Evolutionary conservation across 352 stramenopile species (phyloP).

Genomic region (Globisporangium spinosum): DNA sequence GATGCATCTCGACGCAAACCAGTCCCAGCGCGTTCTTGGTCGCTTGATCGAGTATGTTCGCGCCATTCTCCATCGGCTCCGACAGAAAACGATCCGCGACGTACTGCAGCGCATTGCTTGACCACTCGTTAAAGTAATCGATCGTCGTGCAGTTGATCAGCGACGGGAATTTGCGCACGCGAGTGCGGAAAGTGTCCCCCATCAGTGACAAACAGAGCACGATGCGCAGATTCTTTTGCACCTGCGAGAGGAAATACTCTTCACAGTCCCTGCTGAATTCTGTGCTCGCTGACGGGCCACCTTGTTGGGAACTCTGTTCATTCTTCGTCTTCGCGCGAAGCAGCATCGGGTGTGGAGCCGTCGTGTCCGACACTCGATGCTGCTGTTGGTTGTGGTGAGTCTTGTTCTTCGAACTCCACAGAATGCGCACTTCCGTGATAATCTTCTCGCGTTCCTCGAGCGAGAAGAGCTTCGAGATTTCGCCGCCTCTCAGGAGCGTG

Average conservation of each 20-base stretch:
- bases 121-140: slow-evolving; percentile 93
- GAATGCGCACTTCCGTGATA: slow-evolving; percentile 46
- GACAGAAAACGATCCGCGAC: slow-evolving; percentile 65
- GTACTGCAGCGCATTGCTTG: slow-evolving; percentile 77
- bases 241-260: slow-evolving; percentile 72
- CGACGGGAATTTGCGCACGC: slow-evolving; percentile 90
- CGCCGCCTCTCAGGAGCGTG: slow-evolving; percentile 79
- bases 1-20: slow-evolving; percentile 57
- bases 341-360: not conserved
- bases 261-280: slow-evolving; percentile 69
- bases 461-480: slow-evolving; percentile 86
- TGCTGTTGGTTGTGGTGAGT: not conserved
- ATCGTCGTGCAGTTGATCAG: slow-evolving; percentile 94
- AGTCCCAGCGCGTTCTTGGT: slow-evolving; percentile 30
- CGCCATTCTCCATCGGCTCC: slow-evolving; percentile 3
- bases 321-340: slow-evolving; percentile 2
- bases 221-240: slow-evolving; percentile 86
- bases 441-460: slow-evolving; percentile 85
- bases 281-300: not conserved
- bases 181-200: slow-evolving; percentile 71
- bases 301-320: not conserved
- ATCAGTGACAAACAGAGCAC: slow-evolving; percentile 90
- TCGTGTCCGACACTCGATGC: not conserved
- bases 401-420: slow-evolving; percentile 23
- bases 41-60: not conserved